Percentiles rank a stretch among this genome's conserved stretches.
These are phyloP conservation scores for Eremochloa ophiuroides DNA, from an alignment of 176 grass and related monocot species.

Conservation along the genomic window DNA sequence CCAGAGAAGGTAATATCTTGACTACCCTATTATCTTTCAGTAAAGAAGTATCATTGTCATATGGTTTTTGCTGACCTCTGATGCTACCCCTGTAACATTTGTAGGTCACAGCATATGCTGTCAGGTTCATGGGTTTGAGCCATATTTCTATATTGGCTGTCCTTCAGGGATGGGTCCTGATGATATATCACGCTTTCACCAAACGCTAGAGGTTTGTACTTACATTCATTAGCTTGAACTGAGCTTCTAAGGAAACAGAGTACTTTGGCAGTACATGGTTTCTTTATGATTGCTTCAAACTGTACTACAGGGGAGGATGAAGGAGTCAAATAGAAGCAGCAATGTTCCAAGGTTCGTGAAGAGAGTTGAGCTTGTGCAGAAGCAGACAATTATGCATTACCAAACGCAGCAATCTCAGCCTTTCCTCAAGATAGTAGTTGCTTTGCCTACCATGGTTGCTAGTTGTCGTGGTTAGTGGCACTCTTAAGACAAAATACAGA, in stretches of 20 bases:
- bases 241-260: background rate
- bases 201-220: slow-evolving; percentile 73
- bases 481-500: background rate
- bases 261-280: slow-evolving; percentile 18
- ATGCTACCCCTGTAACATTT: slow-evolving; percentile 18
- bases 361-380: slow-evolving; percentile 85
- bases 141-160: slow-evolving; percentile 88
- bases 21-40: background rate
- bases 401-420: slow-evolving; percentile 64
- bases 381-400: slow-evolving; percentile 98
- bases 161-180: slow-evolving; percentile 81
- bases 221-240: background rate
- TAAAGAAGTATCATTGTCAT: background rate
- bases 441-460: slow-evolving; percentile 94
- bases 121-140: slow-evolving; percentile 93
- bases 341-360: slow-evolving; percentile 88
- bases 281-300: slow-evolving; percentile 31
- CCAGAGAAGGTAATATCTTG: slow-evolving; percentile 68
- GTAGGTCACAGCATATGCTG: slow-evolving; percentile 92
- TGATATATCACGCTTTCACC: slow-evolving; percentile 85
- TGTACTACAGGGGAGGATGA: slow-evolving; percentile 73
- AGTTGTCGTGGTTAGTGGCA: slow-evolving; percentile 76
- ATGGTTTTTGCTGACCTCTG: slow-evolving; percentile 12
- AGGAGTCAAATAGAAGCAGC: slow-evolving; percentile 90
- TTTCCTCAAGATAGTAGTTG: slow-evolving; percentile 95